Conservation (phyloP, 805 yeast genomes). For the Ogataea methanolica region DNA sequence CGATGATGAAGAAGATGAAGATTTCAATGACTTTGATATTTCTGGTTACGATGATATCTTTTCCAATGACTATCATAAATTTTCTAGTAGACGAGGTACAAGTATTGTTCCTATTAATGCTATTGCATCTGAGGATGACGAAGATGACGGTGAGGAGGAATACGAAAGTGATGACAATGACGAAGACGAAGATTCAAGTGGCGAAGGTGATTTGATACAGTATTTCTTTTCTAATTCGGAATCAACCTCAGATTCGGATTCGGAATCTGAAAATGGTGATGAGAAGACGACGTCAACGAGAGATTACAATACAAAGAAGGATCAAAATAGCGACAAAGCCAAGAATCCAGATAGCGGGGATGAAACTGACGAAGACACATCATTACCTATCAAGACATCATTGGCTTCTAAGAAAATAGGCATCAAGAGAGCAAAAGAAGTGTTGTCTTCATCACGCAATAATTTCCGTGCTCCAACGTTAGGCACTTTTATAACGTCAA, state of each 20-base stretch:
- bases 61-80: constrained; percentile 17
- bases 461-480: constrained; percentile 87
- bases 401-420: constrained; percentile 55
- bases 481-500: constrained; percentile 86
- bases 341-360: constrained; percentile 57
- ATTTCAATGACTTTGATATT: constrained; percentile 25
- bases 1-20: constrained; percentile 38
- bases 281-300: background rate
- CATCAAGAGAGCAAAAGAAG: constrained; percentile 84
- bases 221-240: constrained; percentile 50
- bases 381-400: constrained; percentile 57
- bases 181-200: constrained; percentile 21
- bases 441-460: constrained; percentile 79
- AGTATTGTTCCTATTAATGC: constrained; percentile 14
- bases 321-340: constrained; percentile 4
- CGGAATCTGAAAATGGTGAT: constrained; percentile 12
- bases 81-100: constrained; percentile 14
- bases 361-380: constrained; percentile 90
- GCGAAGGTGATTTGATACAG: constrained; percentile 70
- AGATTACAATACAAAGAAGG: constrained; percentile 11
- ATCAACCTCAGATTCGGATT: constrained; percentile 17
- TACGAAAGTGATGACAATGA: constrained; percentile 25
- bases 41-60: constrained; percentile 25
- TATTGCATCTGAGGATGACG: constrained; percentile 18
- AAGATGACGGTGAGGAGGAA: constrained; percentile 18